These are phyloP conservation scores for Ogataea pini DNA, from an alignment of 805 yeast species.

Conservation along the genomic window DNA sequence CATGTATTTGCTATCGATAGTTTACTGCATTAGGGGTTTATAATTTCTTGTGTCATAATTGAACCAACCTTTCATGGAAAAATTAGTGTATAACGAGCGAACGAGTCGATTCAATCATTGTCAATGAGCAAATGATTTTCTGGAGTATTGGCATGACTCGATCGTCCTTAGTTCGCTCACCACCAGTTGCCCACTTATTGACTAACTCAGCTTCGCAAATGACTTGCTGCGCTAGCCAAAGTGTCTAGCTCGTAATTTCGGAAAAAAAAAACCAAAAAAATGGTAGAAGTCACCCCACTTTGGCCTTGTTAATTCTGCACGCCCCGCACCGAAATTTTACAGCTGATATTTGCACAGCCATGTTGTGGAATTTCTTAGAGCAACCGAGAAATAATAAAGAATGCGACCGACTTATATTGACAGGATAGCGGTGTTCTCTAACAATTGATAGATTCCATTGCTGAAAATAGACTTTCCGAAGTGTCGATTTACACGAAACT, in stretches of 20 bases:
- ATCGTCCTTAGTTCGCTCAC: too few relatives aligned
- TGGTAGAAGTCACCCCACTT: neutral
- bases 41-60: slow-evolving; percentile 3
- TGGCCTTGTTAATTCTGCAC: slow-evolving; percentile 1
- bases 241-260: too few relatives aligned
- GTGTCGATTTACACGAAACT: too few relatives aligned
- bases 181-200: too few relatives aligned
- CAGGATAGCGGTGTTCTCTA: neutral
- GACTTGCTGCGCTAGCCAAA: too few relatives aligned
- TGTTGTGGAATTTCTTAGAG: slow-evolving; percentile 1
- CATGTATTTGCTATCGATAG: slow-evolving; percentile 6
- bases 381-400: slow-evolving; percentile 2
- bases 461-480: too few relatives aligned
- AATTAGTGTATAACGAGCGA: too few relatives aligned
- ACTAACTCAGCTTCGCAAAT: too few relatives aligned
- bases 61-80: neutral
- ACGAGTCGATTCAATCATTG: too few relatives aligned
- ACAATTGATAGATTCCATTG: neutral
- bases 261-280: neutral
- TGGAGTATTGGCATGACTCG: too few relatives aligned
- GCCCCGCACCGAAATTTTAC: slow-evolving; percentile 3
- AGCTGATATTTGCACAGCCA: neutral
- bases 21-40: neutral
- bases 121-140: too few relatives aligned
- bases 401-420: neutral